These are phyloP conservation scores for Rhodomyrtus tomentosa DNA, from an alignment of 345 rosid genomes.

Conservation along the genomic window DNA sequence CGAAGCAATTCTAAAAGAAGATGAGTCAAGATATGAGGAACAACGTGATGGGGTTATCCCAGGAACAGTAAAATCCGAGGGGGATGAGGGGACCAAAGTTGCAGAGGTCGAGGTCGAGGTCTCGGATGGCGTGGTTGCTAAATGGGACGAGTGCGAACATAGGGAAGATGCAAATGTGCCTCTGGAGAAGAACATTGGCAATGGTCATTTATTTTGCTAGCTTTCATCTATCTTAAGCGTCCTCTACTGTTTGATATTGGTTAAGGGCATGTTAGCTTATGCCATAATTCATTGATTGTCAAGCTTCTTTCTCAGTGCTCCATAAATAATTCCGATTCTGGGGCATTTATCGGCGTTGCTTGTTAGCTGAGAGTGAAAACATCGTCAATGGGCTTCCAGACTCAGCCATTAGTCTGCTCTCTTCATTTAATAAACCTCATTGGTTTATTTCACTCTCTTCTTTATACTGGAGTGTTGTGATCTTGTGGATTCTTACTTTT, in stretches of 20 bases:
- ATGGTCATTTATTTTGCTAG: neutral
- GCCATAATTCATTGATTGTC: neutral
- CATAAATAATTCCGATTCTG: neutral
- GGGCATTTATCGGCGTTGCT: neutral
- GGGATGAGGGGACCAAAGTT: constrained; percentile 2
- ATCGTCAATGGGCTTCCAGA: neutral
- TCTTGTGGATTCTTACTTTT: neutral
- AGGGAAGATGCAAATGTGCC: neutral
- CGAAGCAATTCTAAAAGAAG: neutral
- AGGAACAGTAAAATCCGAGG: neutral
- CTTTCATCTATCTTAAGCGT: neutral
- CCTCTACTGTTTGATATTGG: neutral
- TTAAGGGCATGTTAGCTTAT: neutral
- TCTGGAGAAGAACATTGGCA: neutral
- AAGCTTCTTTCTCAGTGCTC: neutral
- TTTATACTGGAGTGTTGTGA: neutral
- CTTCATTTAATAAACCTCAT: neutral
- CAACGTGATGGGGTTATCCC: neutral
- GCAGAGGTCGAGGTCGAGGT: neutral
- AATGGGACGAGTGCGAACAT: neutral
- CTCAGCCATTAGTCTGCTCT: neutral
- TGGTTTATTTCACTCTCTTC: neutral
- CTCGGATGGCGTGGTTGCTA: neutral
- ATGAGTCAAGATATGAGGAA: neutral
- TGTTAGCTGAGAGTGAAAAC: neutral